Evolutionary conservation across 768 basidiomycete species (phyloP).

Genomic region (Mycena chlorophos): DNA sequence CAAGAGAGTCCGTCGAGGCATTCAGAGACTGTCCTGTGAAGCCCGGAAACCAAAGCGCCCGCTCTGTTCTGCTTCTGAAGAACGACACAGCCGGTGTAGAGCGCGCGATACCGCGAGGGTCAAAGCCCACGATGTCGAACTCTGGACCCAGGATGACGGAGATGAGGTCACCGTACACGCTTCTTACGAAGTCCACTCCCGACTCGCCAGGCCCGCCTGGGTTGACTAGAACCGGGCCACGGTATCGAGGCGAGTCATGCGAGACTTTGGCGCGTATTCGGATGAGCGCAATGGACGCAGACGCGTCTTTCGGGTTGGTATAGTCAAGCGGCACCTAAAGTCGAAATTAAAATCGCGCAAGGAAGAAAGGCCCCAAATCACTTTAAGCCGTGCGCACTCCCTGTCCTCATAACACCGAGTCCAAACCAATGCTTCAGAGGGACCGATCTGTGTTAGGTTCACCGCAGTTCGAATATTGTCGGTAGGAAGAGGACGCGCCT

Average conservation of each 20-base stretch:
- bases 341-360: not conserved
- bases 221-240: constrained; percentile 23
- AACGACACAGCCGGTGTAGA: constrained; percentile 10
- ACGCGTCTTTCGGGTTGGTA: constrained; percentile 9
- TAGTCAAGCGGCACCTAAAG: constrained; percentile 23
- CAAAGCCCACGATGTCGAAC: constrained; percentile 25
- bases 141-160: constrained; percentile 20
- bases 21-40: not conserved
- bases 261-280: constrained; percentile 16
- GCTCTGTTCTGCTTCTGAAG: not conserved
- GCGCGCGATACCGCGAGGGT: constrained; percentile 22
- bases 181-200: constrained; percentile 14
- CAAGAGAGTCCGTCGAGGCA: not conserved
- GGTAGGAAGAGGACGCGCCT: not conserved
- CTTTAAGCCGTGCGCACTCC: not conserved
- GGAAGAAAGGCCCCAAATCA: not conserved
- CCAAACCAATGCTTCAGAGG: not conserved
- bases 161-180: not conserved
- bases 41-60: not conserved
- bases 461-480: not conserved
- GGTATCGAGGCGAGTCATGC: constrained; percentile 13
- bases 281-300: constrained; percentile 20
- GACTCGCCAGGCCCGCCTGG: constrained; percentile 25
- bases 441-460: not conserved
- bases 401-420: not conserved